Evolutionary conservation across 2,329 filamentous ascomycete genomes (phyloP), one percentile per base, ranked within the genome.

Genomic region (Penicillium capsulatum): DNA sequence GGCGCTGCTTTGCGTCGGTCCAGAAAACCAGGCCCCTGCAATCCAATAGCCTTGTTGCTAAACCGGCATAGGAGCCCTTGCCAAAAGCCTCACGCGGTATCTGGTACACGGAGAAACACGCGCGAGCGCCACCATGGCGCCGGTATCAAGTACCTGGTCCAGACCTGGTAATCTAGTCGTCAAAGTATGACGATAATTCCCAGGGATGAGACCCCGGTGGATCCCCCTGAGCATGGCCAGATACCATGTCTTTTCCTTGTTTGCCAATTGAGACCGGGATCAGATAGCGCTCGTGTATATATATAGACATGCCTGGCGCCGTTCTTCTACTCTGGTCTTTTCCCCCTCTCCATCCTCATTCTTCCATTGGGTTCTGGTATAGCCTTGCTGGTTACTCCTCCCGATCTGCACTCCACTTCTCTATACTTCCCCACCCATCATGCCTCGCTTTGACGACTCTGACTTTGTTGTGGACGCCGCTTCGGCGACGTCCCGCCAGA

Each of bases 391-490:
- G 45, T 44, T 38, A 48, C 37, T 41, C 15, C 37, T 24, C 33
- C 30, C 35, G 20, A 15, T 34, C 16, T 26, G 31, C 24, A 22
- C 26, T 41, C 31, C 22, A 31, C 29, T 22, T 35, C 39, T 35
- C 16, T 31, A 40, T 42, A 36, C 39, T 49, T 16, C 44, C 27
- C 36, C 26, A 13, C 13, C 24, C 38, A 78, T 50, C 45, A 82
- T 83, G 79, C 71, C 79, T 68, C 67, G 70, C 50, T 77, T 76
- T 56, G 76, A 81, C 47, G 76, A 82, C 48, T 65, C 69, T 47
- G 76, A 80, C 52, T 69, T 79, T 47, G 68, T 61, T 39, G 67
- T 68, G 29, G 60, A 72, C 20, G 48, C 65, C 34, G 42, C 48
- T 31, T 45, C 55, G 20, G 38, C 50, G 22, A 38, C 42, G 17